phyloP scores from a whole-genome alignment of 2,329 filamentous ascomycete genomes.

The Zymoseptoria crescenta region DNA sequence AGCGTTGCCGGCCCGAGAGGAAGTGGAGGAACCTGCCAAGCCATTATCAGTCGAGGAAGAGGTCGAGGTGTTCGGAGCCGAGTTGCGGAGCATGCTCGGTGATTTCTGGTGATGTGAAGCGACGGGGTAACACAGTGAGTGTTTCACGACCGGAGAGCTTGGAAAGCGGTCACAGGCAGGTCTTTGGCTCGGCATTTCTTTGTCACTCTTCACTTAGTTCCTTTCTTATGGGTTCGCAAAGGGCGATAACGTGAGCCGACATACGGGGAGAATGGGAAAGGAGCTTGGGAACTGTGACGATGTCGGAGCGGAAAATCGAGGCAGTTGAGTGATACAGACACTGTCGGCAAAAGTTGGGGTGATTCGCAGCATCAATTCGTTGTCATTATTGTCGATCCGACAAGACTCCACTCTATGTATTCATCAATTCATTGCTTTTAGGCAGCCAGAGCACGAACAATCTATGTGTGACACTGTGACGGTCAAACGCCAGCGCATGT shows the following conservation, averaged over 20 bases:
- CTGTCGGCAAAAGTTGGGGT: background rate
- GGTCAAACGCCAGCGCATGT: background rate
- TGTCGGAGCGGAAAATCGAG: background rate
- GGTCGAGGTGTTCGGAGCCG: background rate
- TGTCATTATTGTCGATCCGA: background rate
- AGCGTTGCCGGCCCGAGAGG: background rate
- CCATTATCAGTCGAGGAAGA: background rate
- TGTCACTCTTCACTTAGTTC: background rate
- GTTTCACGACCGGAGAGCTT: background rate
- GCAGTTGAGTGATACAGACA: background rate
- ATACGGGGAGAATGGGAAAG: background rate
- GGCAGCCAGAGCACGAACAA: background rate
- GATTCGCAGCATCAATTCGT: background rate
- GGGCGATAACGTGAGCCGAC: background rate
- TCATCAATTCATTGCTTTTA: background rate
- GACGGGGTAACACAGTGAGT: background rate
- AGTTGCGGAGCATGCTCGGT: background rate
- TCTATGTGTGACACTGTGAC: background rate
- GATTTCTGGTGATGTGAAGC: background rate
- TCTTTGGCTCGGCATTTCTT: background rate
- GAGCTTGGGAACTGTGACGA: background rate
- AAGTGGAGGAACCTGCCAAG: background rate
- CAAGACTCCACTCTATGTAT: background rate
- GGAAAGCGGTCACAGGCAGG: background rate
- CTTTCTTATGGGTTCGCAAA: background rate